Evolutionary conservation across 208 protist species (phyloP).

Genomic region (Perkinsela sp.): DNA sequence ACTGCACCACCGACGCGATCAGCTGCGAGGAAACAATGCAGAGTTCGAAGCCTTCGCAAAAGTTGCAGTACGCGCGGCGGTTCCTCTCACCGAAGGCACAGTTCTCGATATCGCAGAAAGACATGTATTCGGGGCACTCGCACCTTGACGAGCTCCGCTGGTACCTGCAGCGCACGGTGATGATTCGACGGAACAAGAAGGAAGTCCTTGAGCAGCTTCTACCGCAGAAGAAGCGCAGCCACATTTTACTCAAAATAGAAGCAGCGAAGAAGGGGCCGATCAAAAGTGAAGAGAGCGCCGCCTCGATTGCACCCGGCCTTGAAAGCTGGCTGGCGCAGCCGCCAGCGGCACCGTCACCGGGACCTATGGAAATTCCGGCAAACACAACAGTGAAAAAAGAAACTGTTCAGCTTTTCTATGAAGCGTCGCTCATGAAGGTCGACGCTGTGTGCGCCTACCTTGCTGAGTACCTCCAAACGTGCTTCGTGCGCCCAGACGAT

Average conservation of each 20-base stretch:
- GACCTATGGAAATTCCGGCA: not conserved
- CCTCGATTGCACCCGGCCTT: constrained; percentile 4
- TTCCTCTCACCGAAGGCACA: not conserved
- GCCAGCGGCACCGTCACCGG: not conserved
- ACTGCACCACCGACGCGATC: constrained; percentile 43
- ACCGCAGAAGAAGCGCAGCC: constrained; percentile 30
- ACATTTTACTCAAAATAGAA: constrained; percentile 47
- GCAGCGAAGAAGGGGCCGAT: constrained; percentile 44
- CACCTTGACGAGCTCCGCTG: constrained; percentile 67
- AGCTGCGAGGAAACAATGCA: constrained; percentile 4
- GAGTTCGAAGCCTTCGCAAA: constrained; percentile 1
- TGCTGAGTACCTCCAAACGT: constrained; percentile 21
- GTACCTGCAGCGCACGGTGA: constrained; percentile 35
- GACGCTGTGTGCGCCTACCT: constrained; percentile 64
- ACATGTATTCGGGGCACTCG: constrained; percentile 18
- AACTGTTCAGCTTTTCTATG: constrained; percentile 43
- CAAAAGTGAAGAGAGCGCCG: constrained; percentile 20
- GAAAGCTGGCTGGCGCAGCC: not conserved
- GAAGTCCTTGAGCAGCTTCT: constrained; percentile 55
- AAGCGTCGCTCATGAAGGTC: constrained; percentile 49
- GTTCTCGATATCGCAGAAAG: constrained; percentile 1
- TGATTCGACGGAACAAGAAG: constrained; percentile 74
- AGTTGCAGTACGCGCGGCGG: constrained; percentile 5
- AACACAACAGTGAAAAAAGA: not conserved
- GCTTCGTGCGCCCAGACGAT: constrained; percentile 9